These are phyloP conservation scores for Picocystis sp. DNA, from an alignment of 163 green algal genomes.

Conservation along the genomic window DNA sequence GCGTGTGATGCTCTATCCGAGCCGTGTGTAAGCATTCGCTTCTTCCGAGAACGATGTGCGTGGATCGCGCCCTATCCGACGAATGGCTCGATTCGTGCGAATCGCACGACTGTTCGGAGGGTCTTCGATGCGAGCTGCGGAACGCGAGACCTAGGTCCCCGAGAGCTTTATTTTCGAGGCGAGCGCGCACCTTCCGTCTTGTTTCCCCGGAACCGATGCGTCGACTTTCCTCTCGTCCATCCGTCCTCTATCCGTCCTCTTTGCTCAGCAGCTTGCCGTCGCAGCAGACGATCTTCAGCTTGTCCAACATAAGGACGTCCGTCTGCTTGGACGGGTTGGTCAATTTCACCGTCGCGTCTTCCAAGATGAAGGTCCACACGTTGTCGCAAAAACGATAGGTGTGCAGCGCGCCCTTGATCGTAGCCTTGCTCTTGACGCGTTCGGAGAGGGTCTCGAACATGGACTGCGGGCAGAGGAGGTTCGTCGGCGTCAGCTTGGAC, in stretches of 20 bases:
- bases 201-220: too few relatives aligned
- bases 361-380: conserved; percentile 26
- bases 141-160: too few relatives aligned
- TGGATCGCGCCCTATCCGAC: too few relatives aligned
- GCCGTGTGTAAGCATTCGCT: conserved; percentile 36
- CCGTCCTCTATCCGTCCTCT: neutral
- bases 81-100: too few relatives aligned
- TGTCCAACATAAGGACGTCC: conserved; percentile 6
- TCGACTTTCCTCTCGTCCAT: too few relatives aligned
- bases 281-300: conserved; percentile 25
- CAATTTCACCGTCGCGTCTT: conserved; percentile 19
- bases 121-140: too few relatives aligned
- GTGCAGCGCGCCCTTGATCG: conserved; percentile 32
- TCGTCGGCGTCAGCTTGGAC: too few relatives aligned
- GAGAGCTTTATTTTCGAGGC: too few relatives aligned
- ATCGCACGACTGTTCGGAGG: too few relatives aligned
- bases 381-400: conserved; percentile 39
- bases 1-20: conserved; percentile 82
- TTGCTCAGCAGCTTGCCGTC: conserved; percentile 21
- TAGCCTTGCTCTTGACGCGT: conserved; percentile 24
- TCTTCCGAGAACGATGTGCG: too few relatives aligned
- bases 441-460: conserved; percentile 17
- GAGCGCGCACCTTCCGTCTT: too few relatives aligned
- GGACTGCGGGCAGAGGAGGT: neutral
- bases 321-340: conserved; percentile 3